phyloP scores from a whole-genome alignment of 2,329 filamentous ascomycete genomes.

The Cladophialophora psammophila region DNA sequence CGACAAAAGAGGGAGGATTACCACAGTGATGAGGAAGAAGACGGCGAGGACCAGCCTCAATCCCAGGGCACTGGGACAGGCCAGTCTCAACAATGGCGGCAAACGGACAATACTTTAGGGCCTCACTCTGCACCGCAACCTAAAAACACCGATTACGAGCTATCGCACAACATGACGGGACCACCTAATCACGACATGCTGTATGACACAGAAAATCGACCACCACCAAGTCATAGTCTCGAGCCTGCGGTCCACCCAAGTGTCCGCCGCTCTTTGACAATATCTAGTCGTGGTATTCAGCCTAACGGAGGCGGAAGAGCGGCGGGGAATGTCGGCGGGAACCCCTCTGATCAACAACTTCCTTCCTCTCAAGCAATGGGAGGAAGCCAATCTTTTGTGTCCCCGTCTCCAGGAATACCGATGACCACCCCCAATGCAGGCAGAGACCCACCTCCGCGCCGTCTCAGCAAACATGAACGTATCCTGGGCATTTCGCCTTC shows the following conservation, averaged over 20 bases:
- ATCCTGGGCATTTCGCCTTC: slow-evolving; percentile 32
- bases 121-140: slow-evolving; percentile 5
- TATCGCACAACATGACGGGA: slow-evolving; percentile 26
- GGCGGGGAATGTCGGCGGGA: slow-evolving; percentile 14
- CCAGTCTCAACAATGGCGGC: slow-evolving; percentile 12
- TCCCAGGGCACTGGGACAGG: slow-evolving; percentile 7
- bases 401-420: slow-evolving; percentile 12
- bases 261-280: slow-evolving; percentile 32
- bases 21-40: slow-evolving; percentile 32
- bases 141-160: slow-evolving; percentile 14
- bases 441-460: slow-evolving; percentile 25
- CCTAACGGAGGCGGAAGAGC: neutral
- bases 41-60: slow-evolving; percentile 22
- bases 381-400: neutral
- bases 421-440: neutral
- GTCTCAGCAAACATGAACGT: slow-evolving; percentile 39
- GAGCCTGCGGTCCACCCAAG: slow-evolving; percentile 26
- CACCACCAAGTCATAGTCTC: slow-evolving; percentile 32
- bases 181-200: slow-evolving; percentile 35
- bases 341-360: slow-evolving; percentile 14
- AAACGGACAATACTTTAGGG: neutral
- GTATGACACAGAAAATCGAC: slow-evolving; percentile 32
- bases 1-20: slow-evolving; percentile 31
- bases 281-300: slow-evolving; percentile 14
- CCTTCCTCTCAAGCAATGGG: slow-evolving; percentile 9